These are phyloP conservation scores for Aspergillus intermedius DNA, from an alignment of 2,329 filamentous ascomycete species.

Conservation along the genomic window DNA sequence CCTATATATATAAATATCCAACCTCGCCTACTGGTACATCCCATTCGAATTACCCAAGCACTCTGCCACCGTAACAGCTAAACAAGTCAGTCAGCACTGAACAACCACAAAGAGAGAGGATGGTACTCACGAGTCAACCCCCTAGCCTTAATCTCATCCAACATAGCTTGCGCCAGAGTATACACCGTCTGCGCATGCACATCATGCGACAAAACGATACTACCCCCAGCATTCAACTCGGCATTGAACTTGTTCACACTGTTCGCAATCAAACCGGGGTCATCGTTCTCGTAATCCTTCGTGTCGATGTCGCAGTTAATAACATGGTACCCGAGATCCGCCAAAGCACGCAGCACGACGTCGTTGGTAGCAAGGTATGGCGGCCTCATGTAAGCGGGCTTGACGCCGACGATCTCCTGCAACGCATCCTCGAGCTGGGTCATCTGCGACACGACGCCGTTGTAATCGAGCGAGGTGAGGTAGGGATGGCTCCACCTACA, in stretches of 20 bases:
- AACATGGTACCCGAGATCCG: constrained; percentile 41
- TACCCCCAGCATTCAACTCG: constrained; percentile 27
- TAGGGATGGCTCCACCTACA: constrained; percentile 35
- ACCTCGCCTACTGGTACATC: constrained; percentile 42
- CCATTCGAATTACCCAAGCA: constrained; percentile 49
- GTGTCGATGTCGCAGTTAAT: constrained; percentile 40
- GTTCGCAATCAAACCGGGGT: constrained; percentile 20
- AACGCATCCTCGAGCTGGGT: constrained; percentile 35
- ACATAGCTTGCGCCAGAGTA: constrained; percentile 26
- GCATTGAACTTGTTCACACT: constrained; percentile 27
- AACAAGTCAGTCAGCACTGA: constrained; percentile 2
- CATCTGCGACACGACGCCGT: constrained; percentile 35
- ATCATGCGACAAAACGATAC: constrained; percentile 33
- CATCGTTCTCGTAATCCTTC: constrained; percentile 35
- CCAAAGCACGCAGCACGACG: constrained; percentile 30
- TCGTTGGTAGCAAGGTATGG: constrained; percentile 37
- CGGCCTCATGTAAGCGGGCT: constrained; percentile 45
- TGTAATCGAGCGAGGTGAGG: constrained; percentile 28
- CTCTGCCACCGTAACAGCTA: constrained; percentile 51
- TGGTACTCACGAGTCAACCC: constrained; percentile 32
- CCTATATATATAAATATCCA: no score
- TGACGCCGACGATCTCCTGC: constrained; percentile 35
- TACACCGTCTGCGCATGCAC: constrained; percentile 31
- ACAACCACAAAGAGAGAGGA: background rate
- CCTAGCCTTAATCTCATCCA: constrained; percentile 31